Evolutionary conservation across 345 rosid genomes (phyloP).

Genomic region (Linum usitatissimum): DNA sequence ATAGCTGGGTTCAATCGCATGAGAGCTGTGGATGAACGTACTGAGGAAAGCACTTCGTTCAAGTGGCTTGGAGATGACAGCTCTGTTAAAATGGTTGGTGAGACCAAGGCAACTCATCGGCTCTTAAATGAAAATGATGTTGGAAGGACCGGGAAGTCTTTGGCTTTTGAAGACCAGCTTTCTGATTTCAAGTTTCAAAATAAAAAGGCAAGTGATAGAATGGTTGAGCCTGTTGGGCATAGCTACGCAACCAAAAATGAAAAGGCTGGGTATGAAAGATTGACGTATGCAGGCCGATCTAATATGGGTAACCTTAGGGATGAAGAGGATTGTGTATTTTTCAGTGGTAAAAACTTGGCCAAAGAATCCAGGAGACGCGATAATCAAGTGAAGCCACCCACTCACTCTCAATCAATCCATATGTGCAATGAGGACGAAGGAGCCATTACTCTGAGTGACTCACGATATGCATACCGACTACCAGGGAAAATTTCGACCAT

Average conservation of each 20-base stretch:
- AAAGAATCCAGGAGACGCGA: constrained; percentile 19
- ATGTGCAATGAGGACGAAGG: constrained; percentile 37
- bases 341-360: constrained; percentile 24
- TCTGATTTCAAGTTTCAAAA: constrained; percentile 26
- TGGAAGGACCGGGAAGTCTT: constrained; percentile 11
- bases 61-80: constrained; percentile 11
- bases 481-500: constrained; percentile 48
- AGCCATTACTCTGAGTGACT: constrained; percentile 42
- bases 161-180: constrained; percentile 19
- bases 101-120: constrained; percentile 7
- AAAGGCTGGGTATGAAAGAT: constrained; percentile 22
- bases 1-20: constrained; percentile 17
- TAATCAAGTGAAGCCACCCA: constrained; percentile 22
- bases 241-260: constrained; percentile 20
- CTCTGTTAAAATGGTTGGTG: constrained; percentile 16
- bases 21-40: constrained; percentile 13
- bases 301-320: constrained; percentile 25
- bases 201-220: constrained; percentile 7
- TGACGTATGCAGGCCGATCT: constrained; percentile 32
- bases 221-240: constrained; percentile 11
- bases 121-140: constrained; percentile 14
- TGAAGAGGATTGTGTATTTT: constrained; percentile 32
- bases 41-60: constrained; percentile 6
- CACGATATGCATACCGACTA: constrained; percentile 36
- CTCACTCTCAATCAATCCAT: constrained; percentile 16